phyloP scores from a whole-genome alignment of 1,284 basidiomycete species.

The Apiotrichum porosum region DNA sequence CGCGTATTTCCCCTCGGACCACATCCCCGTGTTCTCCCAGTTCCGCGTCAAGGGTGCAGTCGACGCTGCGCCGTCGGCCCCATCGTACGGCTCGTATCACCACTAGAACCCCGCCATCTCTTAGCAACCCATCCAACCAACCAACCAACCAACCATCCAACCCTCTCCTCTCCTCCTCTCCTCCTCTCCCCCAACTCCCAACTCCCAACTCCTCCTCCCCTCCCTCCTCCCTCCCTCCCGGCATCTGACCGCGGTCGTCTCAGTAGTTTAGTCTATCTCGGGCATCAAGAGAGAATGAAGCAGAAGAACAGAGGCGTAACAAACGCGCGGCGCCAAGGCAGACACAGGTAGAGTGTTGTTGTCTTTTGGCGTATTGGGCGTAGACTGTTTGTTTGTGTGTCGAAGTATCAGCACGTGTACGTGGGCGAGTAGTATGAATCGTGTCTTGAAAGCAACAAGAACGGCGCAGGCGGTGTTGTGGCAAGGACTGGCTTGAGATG shows the following conservation, averaged over 20 bases:
- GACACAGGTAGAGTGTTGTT: too few relatives aligned
- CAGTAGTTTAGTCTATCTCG: too few relatives aligned
- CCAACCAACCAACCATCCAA: background rate
- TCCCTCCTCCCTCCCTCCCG: background rate
- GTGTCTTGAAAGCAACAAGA: constrained; percentile 22
- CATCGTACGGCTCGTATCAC: constrained; percentile 14
- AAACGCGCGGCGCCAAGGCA: too few relatives aligned
- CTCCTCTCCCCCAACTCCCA: background rate
- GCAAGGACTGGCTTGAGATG: too few relatives aligned
- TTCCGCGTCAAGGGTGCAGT: constrained; percentile 44
- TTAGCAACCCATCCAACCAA: background rate
- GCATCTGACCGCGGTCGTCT: too few relatives aligned
- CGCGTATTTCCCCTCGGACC: constrained; percentile 86
- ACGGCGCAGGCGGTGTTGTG: too few relatives aligned
- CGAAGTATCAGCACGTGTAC: constrained; percentile 15
- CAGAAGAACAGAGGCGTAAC: too few relatives aligned
- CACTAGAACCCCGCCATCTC: constrained; percentile 4
- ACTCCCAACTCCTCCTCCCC: background rate
- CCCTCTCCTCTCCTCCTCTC: background rate
- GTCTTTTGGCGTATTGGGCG: constrained; percentile 12
- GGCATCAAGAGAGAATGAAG: too few relatives aligned
- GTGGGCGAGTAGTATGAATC: constrained; percentile 17
- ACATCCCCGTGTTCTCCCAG: constrained; percentile 50
- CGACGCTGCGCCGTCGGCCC: constrained; percentile 53
- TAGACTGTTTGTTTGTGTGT: constrained; percentile 22